phyloP scores from a whole-genome alignment of 2,329 filamentous ascomycete genomes.

The Neodidymelliopsis sp. region DNA sequence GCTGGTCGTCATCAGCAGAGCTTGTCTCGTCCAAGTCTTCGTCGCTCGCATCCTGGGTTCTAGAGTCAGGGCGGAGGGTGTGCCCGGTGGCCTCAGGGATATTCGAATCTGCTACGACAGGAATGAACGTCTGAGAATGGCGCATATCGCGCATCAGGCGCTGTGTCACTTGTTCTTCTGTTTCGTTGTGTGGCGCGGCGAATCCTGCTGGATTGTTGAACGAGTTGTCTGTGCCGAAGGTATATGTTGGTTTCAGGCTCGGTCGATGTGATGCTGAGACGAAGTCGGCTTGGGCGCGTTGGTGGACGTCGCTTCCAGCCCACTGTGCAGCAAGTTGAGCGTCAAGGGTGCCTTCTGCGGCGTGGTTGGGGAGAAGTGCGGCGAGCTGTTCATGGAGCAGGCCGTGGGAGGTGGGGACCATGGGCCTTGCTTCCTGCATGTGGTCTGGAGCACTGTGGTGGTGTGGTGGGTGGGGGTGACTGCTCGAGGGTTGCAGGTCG shows the following conservation, averaged over 20 bases:
- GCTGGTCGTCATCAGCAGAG: slow-evolving; percentile 33
- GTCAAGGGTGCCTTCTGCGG: slow-evolving; percentile 37
- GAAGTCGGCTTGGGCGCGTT: slow-evolving; percentile 27
- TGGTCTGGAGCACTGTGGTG: slow-evolving; percentile 3
- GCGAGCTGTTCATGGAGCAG: slow-evolving; percentile 41
- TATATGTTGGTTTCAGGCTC: slow-evolving; percentile 40
- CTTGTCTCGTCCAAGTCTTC: slow-evolving; percentile 33
- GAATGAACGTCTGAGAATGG: slow-evolving; percentile 28
- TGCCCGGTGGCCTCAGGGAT: slow-evolving; percentile 19
- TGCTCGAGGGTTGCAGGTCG: slow-evolving; percentile 13
- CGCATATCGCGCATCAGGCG: slow-evolving; percentile 36
- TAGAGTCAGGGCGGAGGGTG: slow-evolving; percentile 1
- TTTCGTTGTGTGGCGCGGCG: slow-evolving; percentile 31
- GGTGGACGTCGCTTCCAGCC: slow-evolving; percentile 28
- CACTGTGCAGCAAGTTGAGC: slow-evolving; percentile 40
- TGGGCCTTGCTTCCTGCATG: slow-evolving; percentile 19
- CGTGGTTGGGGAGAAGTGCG: slow-evolving; percentile 40
- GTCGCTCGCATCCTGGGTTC: slow-evolving; percentile 24
- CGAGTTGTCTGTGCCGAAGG: slow-evolving; percentile 46
- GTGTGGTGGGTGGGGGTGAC: slow-evolving; percentile 13
- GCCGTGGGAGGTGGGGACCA: slow-evolving; percentile 36
- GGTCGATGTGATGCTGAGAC: slow-evolving; percentile 25
- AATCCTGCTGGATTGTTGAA: slow-evolving; percentile 45
- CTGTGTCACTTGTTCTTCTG: slow-evolving; percentile 32
- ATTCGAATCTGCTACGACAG: slow-evolving; percentile 12